Conservation (phyloP, 73 alveolate species). For the Paramecium caudatum region DNA sequence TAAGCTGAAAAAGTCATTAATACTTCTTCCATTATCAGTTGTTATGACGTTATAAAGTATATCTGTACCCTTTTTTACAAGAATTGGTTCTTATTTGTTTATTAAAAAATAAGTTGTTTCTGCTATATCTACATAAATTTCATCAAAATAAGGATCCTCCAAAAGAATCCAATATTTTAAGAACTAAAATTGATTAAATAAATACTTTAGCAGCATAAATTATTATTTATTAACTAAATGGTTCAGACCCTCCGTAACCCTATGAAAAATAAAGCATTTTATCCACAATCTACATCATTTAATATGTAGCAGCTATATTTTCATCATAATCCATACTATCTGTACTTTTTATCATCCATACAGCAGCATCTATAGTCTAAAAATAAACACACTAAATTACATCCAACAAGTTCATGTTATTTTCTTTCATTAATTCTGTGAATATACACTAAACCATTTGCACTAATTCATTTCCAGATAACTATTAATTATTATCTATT, state of each 20-base stretch:
- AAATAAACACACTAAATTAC: not conserved
- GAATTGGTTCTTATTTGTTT: constrained; percentile 2
- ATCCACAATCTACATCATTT: not conserved
- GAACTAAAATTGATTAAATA: not conserved
- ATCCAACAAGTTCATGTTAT: not conserved
- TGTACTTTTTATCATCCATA: constrained; percentile 18
- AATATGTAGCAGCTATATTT: not conserved
- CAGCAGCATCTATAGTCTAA: constrained; percentile 51
- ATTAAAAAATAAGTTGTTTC: constrained; percentile 29
- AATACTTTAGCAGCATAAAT: constrained; percentile 39
- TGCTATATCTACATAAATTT: not conserved
- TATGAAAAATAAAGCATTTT: not conserved
- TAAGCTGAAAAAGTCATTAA: not conserved
- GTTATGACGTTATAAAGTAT: not conserved
- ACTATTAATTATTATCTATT: not conserved
- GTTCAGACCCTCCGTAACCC: not conserved
- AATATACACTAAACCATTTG: not conserved
- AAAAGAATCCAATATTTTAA: constrained; percentile 27
- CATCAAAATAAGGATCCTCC: not conserved
- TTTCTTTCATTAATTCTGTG: not conserved
- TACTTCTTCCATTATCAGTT: not conserved
- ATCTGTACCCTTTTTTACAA: constrained; percentile 31
- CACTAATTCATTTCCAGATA: not conserved
- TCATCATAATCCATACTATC: not conserved
- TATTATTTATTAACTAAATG: not conserved